phyloP scores from a whole-genome alignment of 192 early-diverging fungal species.

The Podila clonocystis region DNA sequence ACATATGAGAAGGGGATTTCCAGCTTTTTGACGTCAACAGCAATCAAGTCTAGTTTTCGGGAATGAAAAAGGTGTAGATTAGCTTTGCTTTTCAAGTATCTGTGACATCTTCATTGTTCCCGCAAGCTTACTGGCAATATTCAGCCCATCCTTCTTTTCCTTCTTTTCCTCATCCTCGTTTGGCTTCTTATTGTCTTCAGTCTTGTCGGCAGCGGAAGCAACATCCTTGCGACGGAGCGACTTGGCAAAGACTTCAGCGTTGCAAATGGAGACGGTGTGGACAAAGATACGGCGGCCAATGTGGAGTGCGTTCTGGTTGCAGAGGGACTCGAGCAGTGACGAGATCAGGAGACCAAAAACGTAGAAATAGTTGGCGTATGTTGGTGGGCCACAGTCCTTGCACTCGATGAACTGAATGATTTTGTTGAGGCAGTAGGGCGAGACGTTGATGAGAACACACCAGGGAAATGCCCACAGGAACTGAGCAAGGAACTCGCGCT shows the following conservation, averaged over 20 bases:
- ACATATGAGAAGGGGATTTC: conserved; percentile 50
- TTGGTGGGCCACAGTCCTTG: conserved; percentile 36
- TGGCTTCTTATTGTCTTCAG: conserved; percentile 6
- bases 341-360: conserved; percentile 68
- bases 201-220: conserved; percentile 51
- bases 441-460: conserved; percentile 36
- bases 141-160: conserved; percentile 37
- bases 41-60: conserved; percentile 25
- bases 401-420: conserved; percentile 51
- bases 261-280: conserved; percentile 59
- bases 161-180: conserved; percentile 3
- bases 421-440: conserved; percentile 48
- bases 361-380: conserved; percentile 57
- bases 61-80: neutral
- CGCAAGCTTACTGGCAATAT: conserved; percentile 30
- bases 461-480: conserved; percentile 44
- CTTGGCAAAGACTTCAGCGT: conserved; percentile 60
- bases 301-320: conserved; percentile 65
- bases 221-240: conserved; percentile 61
- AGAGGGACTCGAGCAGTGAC: conserved; percentile 52
- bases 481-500: conserved; percentile 40
- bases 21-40: conserved; percentile 38
- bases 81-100: no score
- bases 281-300: conserved; percentile 73
- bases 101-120: neutral